phyloP scores from a whole-genome alignment of 1,139 yeast genomes.

The Zygosaccharomyces sapae region DNA sequence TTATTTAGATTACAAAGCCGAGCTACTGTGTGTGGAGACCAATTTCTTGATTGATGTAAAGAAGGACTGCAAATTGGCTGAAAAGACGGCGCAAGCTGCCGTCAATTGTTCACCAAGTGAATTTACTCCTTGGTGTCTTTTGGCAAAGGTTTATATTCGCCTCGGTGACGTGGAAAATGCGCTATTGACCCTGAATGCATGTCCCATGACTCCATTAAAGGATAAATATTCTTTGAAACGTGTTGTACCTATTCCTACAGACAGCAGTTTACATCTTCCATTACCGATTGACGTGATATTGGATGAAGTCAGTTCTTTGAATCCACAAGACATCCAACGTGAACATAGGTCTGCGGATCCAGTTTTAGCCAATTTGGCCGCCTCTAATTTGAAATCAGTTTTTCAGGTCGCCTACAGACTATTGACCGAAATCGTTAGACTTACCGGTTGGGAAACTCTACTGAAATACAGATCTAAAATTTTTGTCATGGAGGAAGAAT shows the following conservation, averaged over 20 bases:
- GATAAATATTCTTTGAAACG: slow-evolving; percentile 61
- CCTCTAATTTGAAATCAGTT: slow-evolving; percentile 79
- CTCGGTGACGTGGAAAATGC: slow-evolving; percentile 81
- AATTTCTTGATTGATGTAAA: slow-evolving; percentile 61
- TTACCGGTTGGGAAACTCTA: slow-evolving; percentile 88
- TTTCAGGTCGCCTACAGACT: slow-evolving; percentile 81
- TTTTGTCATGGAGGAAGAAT: slow-evolving; percentile 97
- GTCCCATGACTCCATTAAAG: slow-evolving; percentile 88
- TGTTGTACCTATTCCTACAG: slow-evolving; percentile 37
- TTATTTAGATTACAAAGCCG: slow-evolving; percentile 30
- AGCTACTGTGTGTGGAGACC: slow-evolving; percentile 52
- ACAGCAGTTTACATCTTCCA: slow-evolving; percentile 59
- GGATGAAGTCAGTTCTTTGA: slow-evolving; percentile 51
- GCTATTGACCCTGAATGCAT: slow-evolving; percentile 77
- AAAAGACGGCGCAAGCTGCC: slow-evolving; percentile 72
- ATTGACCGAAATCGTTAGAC: slow-evolving; percentile 68
- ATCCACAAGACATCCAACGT: slow-evolving; percentile 53
- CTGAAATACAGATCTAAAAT: slow-evolving; percentile 80
- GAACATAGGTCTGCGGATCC: slow-evolving; percentile 62
- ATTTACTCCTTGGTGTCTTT: slow-evolving; percentile 81
- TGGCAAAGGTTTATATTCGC: slow-evolving; percentile 72
- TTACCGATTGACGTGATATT: slow-evolving; percentile 74
- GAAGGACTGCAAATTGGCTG: slow-evolving; percentile 68
- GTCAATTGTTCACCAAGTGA: slow-evolving; percentile 90
- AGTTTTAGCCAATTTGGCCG: slow-evolving; percentile 70